These are phyloP conservation scores for Baudoinia panamericana DNA, from an alignment of 495 filamentous ascomycete genomes.

Conservation along the genomic window DNA sequence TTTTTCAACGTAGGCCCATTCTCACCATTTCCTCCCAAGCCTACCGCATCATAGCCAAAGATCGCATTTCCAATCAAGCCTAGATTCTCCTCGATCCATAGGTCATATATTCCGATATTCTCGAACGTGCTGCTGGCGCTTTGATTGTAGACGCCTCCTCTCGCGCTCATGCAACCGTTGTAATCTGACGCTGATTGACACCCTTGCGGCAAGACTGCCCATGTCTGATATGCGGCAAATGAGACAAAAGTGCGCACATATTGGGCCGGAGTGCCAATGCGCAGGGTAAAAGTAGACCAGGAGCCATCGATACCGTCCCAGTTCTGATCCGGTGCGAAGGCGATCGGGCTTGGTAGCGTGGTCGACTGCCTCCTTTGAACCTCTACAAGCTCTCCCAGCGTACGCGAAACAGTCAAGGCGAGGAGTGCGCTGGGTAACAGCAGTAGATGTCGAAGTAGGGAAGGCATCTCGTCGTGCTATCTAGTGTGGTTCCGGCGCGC, in stretches of 20 bases:
- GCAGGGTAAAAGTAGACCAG: slow-evolving; percentile 30
- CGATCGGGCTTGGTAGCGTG: slow-evolving; percentile 9
- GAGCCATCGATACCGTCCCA: slow-evolving; percentile 33
- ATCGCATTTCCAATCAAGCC: slow-evolving; percentile 21
- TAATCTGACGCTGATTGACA: slow-evolving; percentile 26
- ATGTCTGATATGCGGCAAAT: slow-evolving; percentile 27
- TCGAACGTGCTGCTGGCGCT: slow-evolving; percentile 39
- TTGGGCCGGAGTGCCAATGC: slow-evolving; percentile 31
- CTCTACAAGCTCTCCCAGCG: slow-evolving; percentile 1
- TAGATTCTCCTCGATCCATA: slow-evolving; percentile 23
- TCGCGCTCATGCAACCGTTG: slow-evolving; percentile 31
- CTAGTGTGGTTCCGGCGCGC: too few species aligned
- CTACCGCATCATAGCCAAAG: slow-evolving; percentile 27
- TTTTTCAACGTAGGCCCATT: slow-evolving; percentile 21
- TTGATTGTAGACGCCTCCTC: slow-evolving; percentile 38
- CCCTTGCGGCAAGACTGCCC: slow-evolving; percentile 32
- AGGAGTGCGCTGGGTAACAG: slow-evolving; percentile 11
- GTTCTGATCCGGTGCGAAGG: slow-evolving; percentile 14
- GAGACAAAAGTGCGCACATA: slow-evolving; percentile 29
- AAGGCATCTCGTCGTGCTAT: too few species aligned
- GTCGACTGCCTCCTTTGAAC: not conserved
- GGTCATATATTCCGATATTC: slow-evolving; percentile 23
- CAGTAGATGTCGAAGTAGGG: slow-evolving; percentile 1
- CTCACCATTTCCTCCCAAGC: slow-evolving; percentile 22
- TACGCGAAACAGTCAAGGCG: slow-evolving; percentile 3